These are phyloP conservation scores for Iris macrosiphon DNA, from an alignment of 106 monocot species.

Conservation along the genomic window DNA sequence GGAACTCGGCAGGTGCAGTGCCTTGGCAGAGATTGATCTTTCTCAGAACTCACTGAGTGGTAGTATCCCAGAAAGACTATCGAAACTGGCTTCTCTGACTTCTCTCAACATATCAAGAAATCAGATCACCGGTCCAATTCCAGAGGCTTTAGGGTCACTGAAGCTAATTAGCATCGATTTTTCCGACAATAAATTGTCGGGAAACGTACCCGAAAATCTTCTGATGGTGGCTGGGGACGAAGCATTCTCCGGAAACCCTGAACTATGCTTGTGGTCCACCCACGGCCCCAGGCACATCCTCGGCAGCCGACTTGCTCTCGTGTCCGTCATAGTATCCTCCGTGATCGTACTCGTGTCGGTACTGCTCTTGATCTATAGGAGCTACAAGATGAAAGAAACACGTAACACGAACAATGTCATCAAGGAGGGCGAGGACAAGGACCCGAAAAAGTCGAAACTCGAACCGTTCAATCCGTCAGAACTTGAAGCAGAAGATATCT, in stretches of 20 bases:
- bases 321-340: slow-evolving; percentile 6
- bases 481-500: slow-evolving; percentile 54
- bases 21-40: slow-evolving; percentile 53
- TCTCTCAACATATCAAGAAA: slow-evolving; percentile 70
- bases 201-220: slow-evolving; percentile 49
- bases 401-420: slow-evolving; percentile 10
- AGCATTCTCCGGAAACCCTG: slow-evolving; percentile 42
- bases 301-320: slow-evolving; percentile 7
- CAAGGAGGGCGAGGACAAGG: slow-evolving; percentile 15
- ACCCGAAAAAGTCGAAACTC: slow-evolving; percentile 37
- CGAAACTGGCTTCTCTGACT: slow-evolving; percentile 46
- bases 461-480: slow-evolving; percentile 58
- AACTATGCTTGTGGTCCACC: slow-evolving; percentile 49
- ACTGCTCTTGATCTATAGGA: slow-evolving; percentile 34
- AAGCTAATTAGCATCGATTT: slow-evolving; percentile 66
- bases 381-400: slow-evolving; percentile 42
- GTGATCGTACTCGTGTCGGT: slow-evolving; percentile 22
- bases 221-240: slow-evolving; percentile 44
- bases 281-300: slow-evolving; percentile 9
- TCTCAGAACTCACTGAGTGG: slow-evolving; percentile 52
- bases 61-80: slow-evolving; percentile 49
- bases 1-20: slow-evolving; percentile 43
- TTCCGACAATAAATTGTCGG: slow-evolving; percentile 44
- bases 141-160: slow-evolving; percentile 35
- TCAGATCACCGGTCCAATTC: slow-evolving; percentile 48